Percentiles rank a stretch among this genome's conserved stretches.
phyloP scores from a whole-genome alignment of 2,329 filamentous ascomycete genomes.

The Graphilbum fragrans region DNA sequence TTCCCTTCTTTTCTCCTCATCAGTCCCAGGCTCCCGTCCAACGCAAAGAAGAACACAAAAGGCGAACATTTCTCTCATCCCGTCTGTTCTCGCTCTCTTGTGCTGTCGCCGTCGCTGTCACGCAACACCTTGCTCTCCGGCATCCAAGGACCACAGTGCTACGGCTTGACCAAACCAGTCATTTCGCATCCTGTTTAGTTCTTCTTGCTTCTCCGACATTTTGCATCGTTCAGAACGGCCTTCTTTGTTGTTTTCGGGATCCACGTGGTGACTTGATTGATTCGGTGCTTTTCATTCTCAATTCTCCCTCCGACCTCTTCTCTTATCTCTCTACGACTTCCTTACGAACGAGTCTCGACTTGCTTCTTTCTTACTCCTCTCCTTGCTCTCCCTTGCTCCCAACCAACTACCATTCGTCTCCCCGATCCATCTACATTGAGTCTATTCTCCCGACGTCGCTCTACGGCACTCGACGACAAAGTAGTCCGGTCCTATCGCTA shows the following conservation, averaged over 20 bases:
- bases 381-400: neutral
- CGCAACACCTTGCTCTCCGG: neutral
- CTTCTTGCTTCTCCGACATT: neutral
- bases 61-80: neutral
- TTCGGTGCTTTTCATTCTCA: constrained; percentile 1
- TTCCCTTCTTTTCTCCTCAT: constrained; percentile 13
- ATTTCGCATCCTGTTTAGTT: neutral
- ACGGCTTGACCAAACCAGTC: neutral
- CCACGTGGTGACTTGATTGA: constrained; percentile 9
- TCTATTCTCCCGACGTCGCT: neutral
- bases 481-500: neutral
- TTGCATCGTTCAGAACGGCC: neutral
- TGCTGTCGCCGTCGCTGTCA: neutral
- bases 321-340: neutral
- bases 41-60: constrained; percentile 6
- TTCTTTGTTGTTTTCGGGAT: constrained; percentile 6
- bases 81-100: neutral
- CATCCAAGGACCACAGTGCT: neutral
- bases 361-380: neutral
- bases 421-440: neutral
- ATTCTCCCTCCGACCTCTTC: neutral
- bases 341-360: neutral
- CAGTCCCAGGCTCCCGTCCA: constrained; percentile 6
- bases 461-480: neutral
- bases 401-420: neutral